Conservation (phyloP, 768 basidiomycete species). For the Cystofilobasidium bisporidii region DNA sequence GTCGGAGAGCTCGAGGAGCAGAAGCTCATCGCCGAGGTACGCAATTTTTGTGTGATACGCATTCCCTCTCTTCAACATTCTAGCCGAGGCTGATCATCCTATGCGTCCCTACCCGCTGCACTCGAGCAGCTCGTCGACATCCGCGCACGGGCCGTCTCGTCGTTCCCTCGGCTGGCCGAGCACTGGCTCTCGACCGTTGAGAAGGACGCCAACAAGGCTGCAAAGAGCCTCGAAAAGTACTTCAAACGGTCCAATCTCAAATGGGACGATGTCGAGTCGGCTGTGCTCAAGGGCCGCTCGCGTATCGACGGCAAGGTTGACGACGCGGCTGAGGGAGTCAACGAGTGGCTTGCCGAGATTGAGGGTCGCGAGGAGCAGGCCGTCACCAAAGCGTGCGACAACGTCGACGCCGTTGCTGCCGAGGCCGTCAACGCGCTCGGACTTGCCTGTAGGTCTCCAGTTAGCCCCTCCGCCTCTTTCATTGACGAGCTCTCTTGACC, state of each 20-base stretch:
- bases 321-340: background rate
- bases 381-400: conserved; percentile 25
- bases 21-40: conserved; percentile 31
- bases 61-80: too few species aligned
- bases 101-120: too few species aligned
- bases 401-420: conserved; percentile 26
- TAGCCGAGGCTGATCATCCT: too few species aligned
- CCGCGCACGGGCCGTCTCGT: conserved; percentile 15
- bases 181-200: conserved; percentile 30
- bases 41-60: too few species aligned
- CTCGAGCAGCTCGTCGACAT: conserved; percentile 22
- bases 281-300: conserved; percentile 1
- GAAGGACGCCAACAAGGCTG: conserved; percentile 33
- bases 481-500: conserved; percentile 31
- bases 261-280: conserved; percentile 21
- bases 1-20: conserved; percentile 21
- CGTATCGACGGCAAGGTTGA: conserved; percentile 24
- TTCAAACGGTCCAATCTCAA: conserved; percentile 32
- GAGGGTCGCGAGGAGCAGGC: conserved; percentile 31
- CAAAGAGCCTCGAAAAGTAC: conserved; percentile 35
- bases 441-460: conserved; percentile 29
- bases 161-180: conserved; percentile 28
- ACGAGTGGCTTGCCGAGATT: conserved; percentile 12
- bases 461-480: conserved; percentile 19
- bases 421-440: conserved; percentile 25